Conservation (phyloP, 345 rosid genomes). For the Chamaenerion angustifolium region DNA sequence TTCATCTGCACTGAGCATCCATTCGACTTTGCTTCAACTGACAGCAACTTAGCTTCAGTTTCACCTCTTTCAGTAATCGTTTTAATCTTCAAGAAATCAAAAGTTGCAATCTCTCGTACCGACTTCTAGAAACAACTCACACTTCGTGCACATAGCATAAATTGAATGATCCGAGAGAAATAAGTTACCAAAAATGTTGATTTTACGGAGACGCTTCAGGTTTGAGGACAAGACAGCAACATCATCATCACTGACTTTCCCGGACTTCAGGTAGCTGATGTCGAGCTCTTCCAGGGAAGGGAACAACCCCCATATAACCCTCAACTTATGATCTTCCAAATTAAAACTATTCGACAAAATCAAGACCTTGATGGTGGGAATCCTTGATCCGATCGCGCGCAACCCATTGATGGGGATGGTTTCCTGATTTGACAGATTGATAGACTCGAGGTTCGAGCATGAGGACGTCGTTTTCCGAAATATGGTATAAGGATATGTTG, state of each 20-base stretch:
- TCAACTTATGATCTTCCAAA: constrained; percentile 27
- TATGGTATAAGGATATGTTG: constrained; percentile 14
- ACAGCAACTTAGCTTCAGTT: no score
- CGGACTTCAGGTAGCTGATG: constrained; percentile 33
- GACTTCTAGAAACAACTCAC: constrained; percentile 32
- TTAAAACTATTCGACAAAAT: constrained; percentile 18
- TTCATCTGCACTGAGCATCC: no score
- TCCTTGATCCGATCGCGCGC: constrained; percentile 12
- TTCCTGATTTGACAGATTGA: constrained; percentile 23
- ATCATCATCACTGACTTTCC: constrained; percentile 37
- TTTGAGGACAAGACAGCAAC: constrained; percentile 28
- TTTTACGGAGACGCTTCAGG: constrained; percentile 31
- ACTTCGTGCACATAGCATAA: constrained; percentile 23
- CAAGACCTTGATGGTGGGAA: constrained; percentile 30
- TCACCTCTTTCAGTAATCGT: no score
- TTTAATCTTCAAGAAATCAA: no score
- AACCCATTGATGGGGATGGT: constrained; percentile 22
- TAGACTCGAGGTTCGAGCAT: constrained; percentile 30
- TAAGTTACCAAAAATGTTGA: constrained; percentile 54
- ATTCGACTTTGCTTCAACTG: no score
- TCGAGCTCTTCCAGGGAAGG: constrained; percentile 47
- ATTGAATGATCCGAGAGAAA: constrained; percentile 51
- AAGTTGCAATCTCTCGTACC: constrained; percentile 44
- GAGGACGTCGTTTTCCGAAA: constrained; percentile 20
- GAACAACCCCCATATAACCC: constrained; percentile 30